phyloP scores from a whole-genome alignment of 805 yeast genomes.

The Candida bentonensis region DNA sequence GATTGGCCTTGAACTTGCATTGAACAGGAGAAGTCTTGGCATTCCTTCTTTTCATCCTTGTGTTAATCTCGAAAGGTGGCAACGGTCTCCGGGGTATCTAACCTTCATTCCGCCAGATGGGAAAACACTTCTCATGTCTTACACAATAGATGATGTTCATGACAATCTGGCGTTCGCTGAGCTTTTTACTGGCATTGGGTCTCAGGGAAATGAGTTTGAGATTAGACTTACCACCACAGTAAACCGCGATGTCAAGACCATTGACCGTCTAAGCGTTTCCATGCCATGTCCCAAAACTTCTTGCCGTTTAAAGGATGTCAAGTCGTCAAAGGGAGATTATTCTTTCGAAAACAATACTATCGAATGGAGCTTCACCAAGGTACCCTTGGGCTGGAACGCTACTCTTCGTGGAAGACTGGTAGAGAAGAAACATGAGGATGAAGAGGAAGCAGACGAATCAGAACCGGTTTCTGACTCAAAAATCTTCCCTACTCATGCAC shows the following conservation, averaged over 20 bases:
- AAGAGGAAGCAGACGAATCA: conserved; percentile 44
- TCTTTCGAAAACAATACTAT: conserved; percentile 36
- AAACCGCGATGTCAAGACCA: conserved; percentile 29
- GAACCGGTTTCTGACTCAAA: conserved; percentile 37
- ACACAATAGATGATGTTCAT: conserved; percentile 36
- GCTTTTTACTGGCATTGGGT: conserved; percentile 39
- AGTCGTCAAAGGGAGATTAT: conserved; percentile 71
- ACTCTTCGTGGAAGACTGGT: conserved; percentile 42
- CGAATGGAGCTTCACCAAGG: conserved; percentile 52
- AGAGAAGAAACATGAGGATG: conserved; percentile 12
- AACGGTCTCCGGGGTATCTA: conserved; percentile 30
- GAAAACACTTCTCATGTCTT: conserved; percentile 43
- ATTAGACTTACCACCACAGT: conserved; percentile 35
- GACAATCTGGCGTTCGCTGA: conserved; percentile 46
- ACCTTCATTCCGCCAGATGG: conserved; percentile 88
- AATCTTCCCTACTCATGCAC: conserved; percentile 5
- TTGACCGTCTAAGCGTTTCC: conserved; percentile 34
- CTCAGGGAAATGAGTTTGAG: conserved; percentile 45
- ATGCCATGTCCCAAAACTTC: conserved; percentile 21
- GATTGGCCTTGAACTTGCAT: conserved; percentile 40
- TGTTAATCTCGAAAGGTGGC: conserved; percentile 43
- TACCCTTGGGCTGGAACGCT: conserved; percentile 53
- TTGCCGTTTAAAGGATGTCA: conserved; percentile 32
- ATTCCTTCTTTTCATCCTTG: conserved; percentile 60
- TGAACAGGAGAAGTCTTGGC: conserved; percentile 8